These are phyloP conservation scores for Epithemia pelagica DNA, from an alignment of 108 stramenopile species.

Conservation along the genomic window DNA sequence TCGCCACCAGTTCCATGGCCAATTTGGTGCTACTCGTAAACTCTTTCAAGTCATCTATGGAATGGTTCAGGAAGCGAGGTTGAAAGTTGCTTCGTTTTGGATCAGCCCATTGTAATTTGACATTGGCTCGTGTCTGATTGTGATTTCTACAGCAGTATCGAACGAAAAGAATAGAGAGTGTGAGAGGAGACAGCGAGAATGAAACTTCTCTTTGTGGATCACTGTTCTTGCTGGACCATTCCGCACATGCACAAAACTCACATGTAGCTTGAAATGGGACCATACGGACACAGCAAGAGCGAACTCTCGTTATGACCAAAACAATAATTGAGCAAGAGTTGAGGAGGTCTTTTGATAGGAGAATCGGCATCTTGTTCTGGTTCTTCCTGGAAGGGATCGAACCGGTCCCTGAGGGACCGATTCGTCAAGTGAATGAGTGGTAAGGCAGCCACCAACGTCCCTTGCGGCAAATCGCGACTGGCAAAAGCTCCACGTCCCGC, in stretches of 20 bases:
- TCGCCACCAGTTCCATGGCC: slow-evolving; percentile 44
- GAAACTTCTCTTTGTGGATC: too few relatives aligned
- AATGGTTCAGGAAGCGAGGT: slow-evolving; percentile 12
- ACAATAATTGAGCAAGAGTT: slow-evolving; percentile 70
- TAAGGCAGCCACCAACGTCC: slow-evolving; percentile 21
- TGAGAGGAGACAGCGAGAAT: too few relatives aligned
- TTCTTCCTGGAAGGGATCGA: slow-evolving; percentile 11
- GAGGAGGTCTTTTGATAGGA: slow-evolving; percentile 18
- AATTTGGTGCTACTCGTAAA: slow-evolving; percentile 10
- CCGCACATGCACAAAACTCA: too few relatives aligned
- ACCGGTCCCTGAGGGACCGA: slow-evolving; percentile 2
- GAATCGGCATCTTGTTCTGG: slow-evolving; percentile 12
- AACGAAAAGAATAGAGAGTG: too few relatives aligned
- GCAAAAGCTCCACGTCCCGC: slow-evolving; percentile 80
- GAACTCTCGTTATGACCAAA: slow-evolving; percentile 60
- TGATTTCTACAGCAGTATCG: too few relatives aligned
- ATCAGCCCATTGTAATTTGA: slow-evolving; percentile 28
- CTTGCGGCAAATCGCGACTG: slow-evolving; percentile 18
- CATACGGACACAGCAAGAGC: slow-evolving; percentile 53
- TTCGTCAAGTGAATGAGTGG: slow-evolving; percentile 31
- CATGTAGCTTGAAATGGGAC: slow-evolving; percentile 26
- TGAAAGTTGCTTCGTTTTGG: slow-evolving; percentile 9
- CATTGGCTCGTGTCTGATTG: slow-evolving; percentile 38
- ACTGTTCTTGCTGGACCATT: too few relatives aligned
- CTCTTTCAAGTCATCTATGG: slow-evolving; percentile 10